Conservation (phyloP, 768 basidiomycete species). For the Macrolepiota dolichaula region DNA sequence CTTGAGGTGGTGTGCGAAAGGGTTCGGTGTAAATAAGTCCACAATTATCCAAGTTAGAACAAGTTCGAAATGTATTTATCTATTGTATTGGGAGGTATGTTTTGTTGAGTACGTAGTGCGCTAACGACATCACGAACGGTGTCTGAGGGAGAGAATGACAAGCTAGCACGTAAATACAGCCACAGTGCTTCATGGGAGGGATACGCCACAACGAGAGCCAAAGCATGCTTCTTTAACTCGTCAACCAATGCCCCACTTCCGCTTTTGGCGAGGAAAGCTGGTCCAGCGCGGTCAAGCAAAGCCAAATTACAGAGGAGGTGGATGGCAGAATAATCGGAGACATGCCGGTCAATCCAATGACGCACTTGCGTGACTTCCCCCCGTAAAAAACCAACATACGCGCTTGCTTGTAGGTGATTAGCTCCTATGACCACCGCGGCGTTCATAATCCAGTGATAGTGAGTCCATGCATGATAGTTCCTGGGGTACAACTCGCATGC, state of each 20-base stretch:
- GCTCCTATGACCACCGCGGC: conserved; percentile 20
- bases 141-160: conserved; percentile 6
- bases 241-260: conserved; percentile 10
- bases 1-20: too few relatives aligned
- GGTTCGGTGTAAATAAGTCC: too few relatives aligned
- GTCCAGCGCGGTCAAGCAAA: conserved; percentile 18
- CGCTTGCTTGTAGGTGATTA: conserved; percentile 13
- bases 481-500: conserved; percentile 65
- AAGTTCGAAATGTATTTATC: conserved; percentile 5
- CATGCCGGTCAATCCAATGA: conserved; percentile 58
- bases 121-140: conserved; percentile 15
- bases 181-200: conserved; percentile 63
- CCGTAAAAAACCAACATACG: conserved; percentile 30
- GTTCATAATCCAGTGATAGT: conserved; percentile 51
- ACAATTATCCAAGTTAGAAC: neutral
- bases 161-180: conserved; percentile 47
- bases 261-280: neutral
- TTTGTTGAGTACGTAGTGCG: neutral
- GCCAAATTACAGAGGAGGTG: conserved; percentile 46
- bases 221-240: conserved; percentile 37
- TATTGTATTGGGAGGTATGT: conserved; percentile 4
- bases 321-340: conserved; percentile 65
- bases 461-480: conserved; percentile 74
- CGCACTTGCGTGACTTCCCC: conserved; percentile 35
- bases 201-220: conserved; percentile 45